phyloP scores from a whole-genome alignment of 1,284 basidiomycete species.

The Somion occarium region DNA sequence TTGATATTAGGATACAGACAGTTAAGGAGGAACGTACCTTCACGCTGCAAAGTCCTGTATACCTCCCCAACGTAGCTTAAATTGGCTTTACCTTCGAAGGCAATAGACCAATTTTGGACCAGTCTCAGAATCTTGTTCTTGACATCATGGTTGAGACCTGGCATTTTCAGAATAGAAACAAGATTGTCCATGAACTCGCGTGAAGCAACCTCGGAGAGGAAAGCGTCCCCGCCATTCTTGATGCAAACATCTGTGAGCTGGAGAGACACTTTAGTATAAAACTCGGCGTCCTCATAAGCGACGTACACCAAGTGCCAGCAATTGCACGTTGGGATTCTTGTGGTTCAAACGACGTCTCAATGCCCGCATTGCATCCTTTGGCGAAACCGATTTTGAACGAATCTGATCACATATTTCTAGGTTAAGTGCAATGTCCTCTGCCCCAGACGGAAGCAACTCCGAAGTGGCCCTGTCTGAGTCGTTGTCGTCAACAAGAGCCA shows the following conservation, averaged over 20 bases:
- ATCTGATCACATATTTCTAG: slow-evolving; percentile 98
- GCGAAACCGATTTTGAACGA: slow-evolving; percentile 82
- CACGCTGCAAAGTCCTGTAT: slow-evolving; percentile 72
- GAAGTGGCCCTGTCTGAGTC: slow-evolving; percentile 84
- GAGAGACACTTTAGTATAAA: slow-evolving; percentile 10
- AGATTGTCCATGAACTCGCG: slow-evolving; percentile 94
- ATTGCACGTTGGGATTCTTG: slow-evolving; percentile 95
- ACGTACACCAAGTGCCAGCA: slow-evolving; percentile 79
- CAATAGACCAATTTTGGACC: slow-evolving; percentile 91
- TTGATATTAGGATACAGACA: slow-evolving; percentile 3
- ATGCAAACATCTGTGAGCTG: slow-evolving; percentile 91
- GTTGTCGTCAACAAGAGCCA: neutral
- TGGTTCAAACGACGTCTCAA: slow-evolving; percentile 87
- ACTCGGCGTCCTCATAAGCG: neutral
- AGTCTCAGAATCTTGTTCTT: slow-evolving; percentile 76
- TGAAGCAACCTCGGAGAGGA: slow-evolving; percentile 79
- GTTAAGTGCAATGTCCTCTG: slow-evolving; percentile 90
- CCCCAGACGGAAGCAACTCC: slow-evolving; percentile 75
- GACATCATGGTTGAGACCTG: slow-evolving; percentile 76
- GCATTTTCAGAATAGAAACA: slow-evolving; percentile 75
- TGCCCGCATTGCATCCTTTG: slow-evolving; percentile 86
- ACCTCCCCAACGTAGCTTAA: slow-evolving; percentile 75
- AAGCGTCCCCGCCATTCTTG: slow-evolving; percentile 97
- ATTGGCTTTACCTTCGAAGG: slow-evolving; percentile 80
- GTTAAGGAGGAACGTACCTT: slow-evolving; percentile 46